Evolutionary conservation across 768 basidiomycete genomes (phyloP).

Genomic region (Crassisporium funariophilum): DNA sequence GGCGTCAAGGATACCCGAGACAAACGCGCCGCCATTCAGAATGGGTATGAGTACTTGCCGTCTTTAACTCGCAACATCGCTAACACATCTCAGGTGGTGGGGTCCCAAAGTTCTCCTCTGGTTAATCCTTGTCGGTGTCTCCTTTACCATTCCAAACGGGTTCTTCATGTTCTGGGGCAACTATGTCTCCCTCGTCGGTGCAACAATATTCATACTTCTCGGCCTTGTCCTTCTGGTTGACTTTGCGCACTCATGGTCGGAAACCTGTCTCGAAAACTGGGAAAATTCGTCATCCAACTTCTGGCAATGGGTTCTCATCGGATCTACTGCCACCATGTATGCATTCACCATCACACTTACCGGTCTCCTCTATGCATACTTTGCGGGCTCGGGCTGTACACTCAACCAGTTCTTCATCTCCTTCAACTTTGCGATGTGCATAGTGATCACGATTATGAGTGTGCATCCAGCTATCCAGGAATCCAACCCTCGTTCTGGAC

Average conservation of each 20-base stretch:
- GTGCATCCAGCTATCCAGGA: slow-evolving; percentile 89
- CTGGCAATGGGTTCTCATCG: slow-evolving; percentile 96
- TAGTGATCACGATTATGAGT: slow-evolving; percentile 80
- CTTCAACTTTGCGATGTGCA: slow-evolving; percentile 81
- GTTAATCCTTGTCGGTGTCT: slow-evolving; percentile 75
- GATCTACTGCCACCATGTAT: slow-evolving; percentile 91
- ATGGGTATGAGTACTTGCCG: slow-evolving; percentile 64
- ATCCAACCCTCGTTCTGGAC: slow-evolving; percentile 89
- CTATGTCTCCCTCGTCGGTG: slow-evolving; percentile 88
- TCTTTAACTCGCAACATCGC: slow-evolving; percentile 6
- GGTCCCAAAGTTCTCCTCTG: slow-evolving; percentile 93
- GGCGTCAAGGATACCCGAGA: slow-evolving; percentile 90
- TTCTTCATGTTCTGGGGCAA: slow-evolving; percentile 99
- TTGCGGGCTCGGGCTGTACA: slow-evolving; percentile 82
- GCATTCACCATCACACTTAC: slow-evolving; percentile 83
- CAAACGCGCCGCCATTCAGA: slow-evolving; percentile 94
- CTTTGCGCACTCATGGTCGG: slow-evolving; percentile 98
- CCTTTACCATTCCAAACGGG: slow-evolving; percentile 95
- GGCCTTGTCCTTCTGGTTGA: slow-evolving; percentile 97
- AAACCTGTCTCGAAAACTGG: slow-evolving; percentile 96
- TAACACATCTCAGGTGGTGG: slow-evolving; percentile 77
- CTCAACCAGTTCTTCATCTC: slow-evolving; percentile 98
- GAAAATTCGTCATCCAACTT: slow-evolving; percentile 81
- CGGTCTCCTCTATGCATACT: slow-evolving; percentile 88
- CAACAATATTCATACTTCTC: slow-evolving; percentile 93